Conservation (phyloP, 805 yeast genomes). For the Wickerhamiella occidentalis region DNA sequence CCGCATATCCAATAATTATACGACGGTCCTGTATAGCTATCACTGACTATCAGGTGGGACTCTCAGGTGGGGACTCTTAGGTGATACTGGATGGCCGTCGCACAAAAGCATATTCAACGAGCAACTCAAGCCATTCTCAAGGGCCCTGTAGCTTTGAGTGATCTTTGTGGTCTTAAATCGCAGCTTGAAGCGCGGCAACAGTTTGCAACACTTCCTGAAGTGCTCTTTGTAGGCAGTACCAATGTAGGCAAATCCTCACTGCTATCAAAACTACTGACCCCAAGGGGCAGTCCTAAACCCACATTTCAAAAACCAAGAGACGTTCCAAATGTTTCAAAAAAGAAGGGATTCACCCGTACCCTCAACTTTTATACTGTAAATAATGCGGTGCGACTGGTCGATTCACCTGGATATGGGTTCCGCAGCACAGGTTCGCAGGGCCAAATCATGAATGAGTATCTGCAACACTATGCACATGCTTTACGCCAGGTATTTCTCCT, state of each 20-base stretch:
- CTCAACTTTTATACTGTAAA: constrained; percentile 63
- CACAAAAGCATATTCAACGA: constrained; percentile 20
- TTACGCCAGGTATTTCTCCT: constrained; percentile 50
- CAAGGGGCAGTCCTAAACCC: constrained; percentile 22
- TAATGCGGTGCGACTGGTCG: constrained; percentile 53
- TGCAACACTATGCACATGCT: constrained; percentile 38
- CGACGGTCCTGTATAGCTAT: too few species aligned
- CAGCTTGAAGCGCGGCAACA: constrained; percentile 13
- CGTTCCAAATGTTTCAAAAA: constrained; percentile 35
- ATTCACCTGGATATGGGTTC: constrained; percentile 84
- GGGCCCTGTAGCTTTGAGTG: constrained; percentile 22
- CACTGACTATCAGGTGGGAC: too few species aligned
- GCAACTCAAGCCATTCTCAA: constrained; percentile 23
- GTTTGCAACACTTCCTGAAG: constrained; percentile 46
- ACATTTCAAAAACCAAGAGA: constrained; percentile 22
- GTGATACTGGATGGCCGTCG: background rate
- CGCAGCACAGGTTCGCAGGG: constrained; percentile 62
- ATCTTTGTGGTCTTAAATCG: constrained; percentile 25
- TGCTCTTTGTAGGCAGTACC: constrained; percentile 65
- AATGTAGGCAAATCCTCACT: constrained; percentile 81
- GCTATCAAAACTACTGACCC: constrained; percentile 40
- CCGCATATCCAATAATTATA: too few species aligned
- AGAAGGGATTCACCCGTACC: constrained; percentile 46
- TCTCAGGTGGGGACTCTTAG: too few species aligned
- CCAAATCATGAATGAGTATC: constrained; percentile 48